Base-by-base conservation (phyloP, 1,284 basidiomycete species). In the Sporisorium graminicola region DNA sequence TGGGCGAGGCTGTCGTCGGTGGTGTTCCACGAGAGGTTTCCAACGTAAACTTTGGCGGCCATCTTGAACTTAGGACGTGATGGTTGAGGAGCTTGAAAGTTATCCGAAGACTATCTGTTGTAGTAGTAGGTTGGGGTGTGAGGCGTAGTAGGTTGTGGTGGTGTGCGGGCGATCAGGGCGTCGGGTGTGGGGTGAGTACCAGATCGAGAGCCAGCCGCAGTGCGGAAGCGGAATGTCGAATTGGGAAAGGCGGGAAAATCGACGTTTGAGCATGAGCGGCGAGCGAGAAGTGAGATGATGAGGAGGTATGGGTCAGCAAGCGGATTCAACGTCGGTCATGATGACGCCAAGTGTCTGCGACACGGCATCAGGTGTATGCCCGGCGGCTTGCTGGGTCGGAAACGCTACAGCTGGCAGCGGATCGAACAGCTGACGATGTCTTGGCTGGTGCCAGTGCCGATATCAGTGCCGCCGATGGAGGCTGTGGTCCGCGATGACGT, bases 21-120 rank as follows among this genome's bases (percentile, higher is more conserved):
- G 69, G 84, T 85, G 79, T 81, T 82, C 84, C 84, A 85, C 66
- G 81, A 82, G 58, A 85, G 79, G 77, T 85, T 85, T 64, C 84
- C 84, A 37, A 85, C 84, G 78, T 85, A 85, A 63, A 85, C 82
- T 73, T 85, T 85, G 66, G 82, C 64, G 66, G 81, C 80, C 82
- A 83, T 85, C 52, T 71, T 83, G 60, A 76, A 69, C 20, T n/a
- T 59, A 71, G 27, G 18, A 26, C 33, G 24, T 65, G 58, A 52
- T 47, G 22, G 22, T 51, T 24, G 66, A 63, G 51, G 58, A 62
- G 62, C 49, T 69, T 37, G 63, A 69, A 49, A 66, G 67, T 63
- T 61, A 63, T 69, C 66, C 66, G 44, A 57, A 47, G 72, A 74
- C 72, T 74, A 74, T 69, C 65, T 74, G 66, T 59, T 40, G 16